Conservation (phyloP, 1,284 basidiomycete genomes). For the Trametes polyzona region DNA sequence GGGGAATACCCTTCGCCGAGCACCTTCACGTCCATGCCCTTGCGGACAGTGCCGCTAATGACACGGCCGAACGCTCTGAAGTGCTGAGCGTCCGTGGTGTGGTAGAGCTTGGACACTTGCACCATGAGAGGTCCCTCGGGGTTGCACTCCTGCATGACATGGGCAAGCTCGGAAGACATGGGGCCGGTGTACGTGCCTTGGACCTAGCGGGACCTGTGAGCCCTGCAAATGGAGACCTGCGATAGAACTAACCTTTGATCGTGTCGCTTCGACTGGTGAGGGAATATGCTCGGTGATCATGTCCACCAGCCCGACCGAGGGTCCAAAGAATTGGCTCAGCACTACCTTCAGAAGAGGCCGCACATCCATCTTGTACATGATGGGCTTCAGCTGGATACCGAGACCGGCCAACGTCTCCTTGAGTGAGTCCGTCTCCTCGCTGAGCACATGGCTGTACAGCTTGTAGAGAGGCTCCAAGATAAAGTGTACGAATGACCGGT, state of each 20-base stretch:
- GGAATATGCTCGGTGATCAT: slow-evolving; percentile 92
- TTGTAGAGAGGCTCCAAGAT: slow-evolving; percentile 98
- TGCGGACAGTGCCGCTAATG: slow-evolving; percentile 86
- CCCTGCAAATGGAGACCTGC: background rate
- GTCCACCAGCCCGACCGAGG: slow-evolving; percentile 87
- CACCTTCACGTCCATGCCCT: slow-evolving; percentile 91
- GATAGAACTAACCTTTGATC: slow-evolving; percentile 61
- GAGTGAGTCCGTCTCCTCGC: slow-evolving; percentile 86
- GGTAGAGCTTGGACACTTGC: slow-evolving; percentile 92
- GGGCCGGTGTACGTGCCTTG: slow-evolving; percentile 87
- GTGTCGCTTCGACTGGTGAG: slow-evolving; percentile 75
- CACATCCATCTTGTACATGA: slow-evolving; percentile 98
- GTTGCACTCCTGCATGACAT: slow-evolving; percentile 83
- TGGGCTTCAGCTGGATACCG: slow-evolving; percentile 87
- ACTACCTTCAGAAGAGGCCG: slow-evolving; percentile 93
- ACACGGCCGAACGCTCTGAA: slow-evolving; percentile 97
- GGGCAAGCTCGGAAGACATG: slow-evolving; percentile 76
- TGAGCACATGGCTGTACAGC: slow-evolving; percentile 93
- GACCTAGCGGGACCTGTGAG: slow-evolving; percentile 48
- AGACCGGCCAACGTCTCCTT: slow-evolving; percentile 82
- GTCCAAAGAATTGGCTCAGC: slow-evolving; percentile 95
- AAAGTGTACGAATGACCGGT: slow-evolving; percentile 94
- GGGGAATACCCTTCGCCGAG: slow-evolving; percentile 96
- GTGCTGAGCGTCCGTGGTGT: slow-evolving; percentile 93
- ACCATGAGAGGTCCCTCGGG: slow-evolving; percentile 90